Base-by-base conservation (phyloP, 2,329 filamentous ascomycete species). In the Fusarium staphyleae region DNA sequence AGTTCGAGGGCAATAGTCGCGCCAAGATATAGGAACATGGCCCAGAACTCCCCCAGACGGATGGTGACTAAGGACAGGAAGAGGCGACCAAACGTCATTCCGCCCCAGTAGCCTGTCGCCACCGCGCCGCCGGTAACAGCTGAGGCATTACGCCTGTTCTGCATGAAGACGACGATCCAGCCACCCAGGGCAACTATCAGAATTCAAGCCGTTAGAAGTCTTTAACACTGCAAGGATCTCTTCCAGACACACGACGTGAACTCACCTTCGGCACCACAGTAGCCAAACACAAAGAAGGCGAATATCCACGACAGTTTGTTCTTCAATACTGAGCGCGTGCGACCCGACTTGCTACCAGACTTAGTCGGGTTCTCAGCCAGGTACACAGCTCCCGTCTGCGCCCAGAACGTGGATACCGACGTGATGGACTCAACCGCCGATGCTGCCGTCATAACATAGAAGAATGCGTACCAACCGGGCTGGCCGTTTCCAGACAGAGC, bases 141-240 rank as follows among this genome's bases (percentile, higher is more conserved):
- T 9, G 76, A 80, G 1, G 85, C 89, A 7, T 86, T 72, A 8
- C 91, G 83, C 11, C 91, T 86, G 30, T 84, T 81, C 24, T 90
- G 85, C 89, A 95, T 93, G 72, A 95, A 93, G 3, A 86, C 86
- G 40, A 92, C 87, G 48, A 95, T 89, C 91, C 90, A 95, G 4
- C 90, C 90, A n/a, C 89, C 88, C 0, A 93, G 79, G 0, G 87
- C 86, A 24, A 90, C 87, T 71, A 30, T 30, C 11, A 30, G 28
- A 5, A 13, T 3, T 30, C 28, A 9, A 30, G 28, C 11, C 4
- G 28, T 30, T 30, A 30, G 28, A 10, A n/a, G 6, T 30, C 28
- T 30, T 30, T 13, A 7, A n/a, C 11, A 12, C 6, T 5, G 28
- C 7, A 30, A 12, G 28, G n/a, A 7, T 4, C 3, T n/a, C 13